These are phyloP conservation scores for Tulasnella calospora DNA, from an alignment of 768 basidiomycete genomes.

Conservation along the genomic window DNA sequence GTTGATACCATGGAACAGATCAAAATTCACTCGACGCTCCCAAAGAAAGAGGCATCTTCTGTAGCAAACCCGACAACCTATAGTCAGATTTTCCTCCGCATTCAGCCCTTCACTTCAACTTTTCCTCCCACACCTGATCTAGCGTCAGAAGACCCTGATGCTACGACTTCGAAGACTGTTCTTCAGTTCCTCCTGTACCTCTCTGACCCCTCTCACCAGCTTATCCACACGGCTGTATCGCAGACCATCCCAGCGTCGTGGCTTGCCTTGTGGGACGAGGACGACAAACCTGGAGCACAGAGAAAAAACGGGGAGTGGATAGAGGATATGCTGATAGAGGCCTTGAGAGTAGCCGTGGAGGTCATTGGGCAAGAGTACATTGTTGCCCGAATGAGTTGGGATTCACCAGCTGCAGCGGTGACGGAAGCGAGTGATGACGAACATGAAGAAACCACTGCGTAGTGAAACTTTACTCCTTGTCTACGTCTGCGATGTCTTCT, in stretches of 20 bases:
- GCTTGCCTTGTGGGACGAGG: constrained; percentile 75
- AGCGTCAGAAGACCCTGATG: constrained; percentile 26
- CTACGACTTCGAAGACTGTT: constrained; percentile 32
- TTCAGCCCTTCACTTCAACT: constrained; percentile 74
- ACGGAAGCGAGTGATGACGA: constrained; percentile 28
- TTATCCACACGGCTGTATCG: constrained; percentile 71
- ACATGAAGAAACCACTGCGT: background rate
- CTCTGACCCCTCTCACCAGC: constrained; percentile 71
- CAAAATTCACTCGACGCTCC: constrained; percentile 42
- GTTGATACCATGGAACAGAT: constrained; percentile 73
- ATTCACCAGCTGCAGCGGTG: constrained; percentile 9
- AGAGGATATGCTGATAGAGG: constrained; percentile 88
- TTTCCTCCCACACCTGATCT: constrained; percentile 32
- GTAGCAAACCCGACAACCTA: constrained; percentile 62
- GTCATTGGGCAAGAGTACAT: constrained; percentile 90
- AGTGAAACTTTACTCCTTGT: background rate
- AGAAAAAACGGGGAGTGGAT: constrained; percentile 63
- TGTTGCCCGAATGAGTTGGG: constrained; percentile 81
- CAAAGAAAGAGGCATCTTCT: constrained; percentile 33
- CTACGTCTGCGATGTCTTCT: background rate
- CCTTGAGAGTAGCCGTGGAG: constrained; percentile 77
- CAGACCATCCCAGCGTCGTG: constrained; percentile 81
- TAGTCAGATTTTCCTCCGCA: constrained; percentile 85
- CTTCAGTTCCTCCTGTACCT: constrained; percentile 70
- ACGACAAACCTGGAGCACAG: constrained; percentile 32